Conservation (phyloP, 208 protist genomes). For the Tritrichomonas foetus region DNA sequence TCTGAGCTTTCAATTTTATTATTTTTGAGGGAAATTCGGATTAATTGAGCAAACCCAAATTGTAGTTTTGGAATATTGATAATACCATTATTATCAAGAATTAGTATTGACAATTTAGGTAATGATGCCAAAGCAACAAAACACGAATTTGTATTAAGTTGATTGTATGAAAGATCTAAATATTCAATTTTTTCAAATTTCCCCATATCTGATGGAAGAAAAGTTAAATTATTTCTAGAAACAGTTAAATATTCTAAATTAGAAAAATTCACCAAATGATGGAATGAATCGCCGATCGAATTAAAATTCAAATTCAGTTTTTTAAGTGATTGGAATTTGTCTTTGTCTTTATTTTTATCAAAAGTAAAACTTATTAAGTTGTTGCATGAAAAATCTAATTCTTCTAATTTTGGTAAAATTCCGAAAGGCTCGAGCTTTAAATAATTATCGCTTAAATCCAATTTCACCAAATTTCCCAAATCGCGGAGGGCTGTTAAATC, state of each 20-base stretch:
- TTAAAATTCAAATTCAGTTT: neutral
- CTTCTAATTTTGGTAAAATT: neutral
- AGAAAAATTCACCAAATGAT: neutral
- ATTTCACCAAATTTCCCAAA: neutral
- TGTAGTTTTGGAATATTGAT: conserved; percentile 16
- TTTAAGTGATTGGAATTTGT: neutral
- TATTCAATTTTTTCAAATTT: neutral
- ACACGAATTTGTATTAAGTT: neutral
- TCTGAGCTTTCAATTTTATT: neutral
- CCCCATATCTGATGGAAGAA: neutral
- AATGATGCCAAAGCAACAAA: neutral
- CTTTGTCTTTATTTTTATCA: neutral
- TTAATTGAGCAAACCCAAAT: neutral
- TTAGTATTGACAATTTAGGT: neutral
- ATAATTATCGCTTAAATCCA: conserved; percentile 12
- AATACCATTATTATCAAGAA: conserved; percentile 3
- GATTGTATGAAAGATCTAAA: neutral
- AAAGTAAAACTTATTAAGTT: neutral
- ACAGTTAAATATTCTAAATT: neutral
- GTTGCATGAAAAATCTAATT: conserved; percentile 26
- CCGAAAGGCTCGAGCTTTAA: neutral
- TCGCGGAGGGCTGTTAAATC: neutral
- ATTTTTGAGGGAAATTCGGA: neutral
- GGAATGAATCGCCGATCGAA: neutral
- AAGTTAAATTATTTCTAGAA: neutral